Evolutionary conservation across 1,284 basidiomycete genomes (phyloP).

Genomic region (Chalciporus piperatoides): DNA sequence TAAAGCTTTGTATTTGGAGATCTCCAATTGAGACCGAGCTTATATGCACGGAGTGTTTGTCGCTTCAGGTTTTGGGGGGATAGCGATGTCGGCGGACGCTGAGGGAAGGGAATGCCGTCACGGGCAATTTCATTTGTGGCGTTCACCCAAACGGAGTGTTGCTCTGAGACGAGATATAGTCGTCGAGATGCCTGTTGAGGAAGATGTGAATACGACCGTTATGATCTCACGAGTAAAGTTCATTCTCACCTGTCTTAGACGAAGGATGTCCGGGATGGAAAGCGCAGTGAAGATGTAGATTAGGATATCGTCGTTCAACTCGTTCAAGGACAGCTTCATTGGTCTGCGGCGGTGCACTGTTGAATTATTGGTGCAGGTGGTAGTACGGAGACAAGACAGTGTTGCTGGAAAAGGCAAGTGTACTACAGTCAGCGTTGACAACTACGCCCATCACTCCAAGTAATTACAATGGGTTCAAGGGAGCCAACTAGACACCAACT

Average conservation of each 20-base stretch:
- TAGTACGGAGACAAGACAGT: not conserved
- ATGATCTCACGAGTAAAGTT: not conserved
- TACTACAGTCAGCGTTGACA: not conserved
- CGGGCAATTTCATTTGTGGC: slow-evolving; percentile 41
- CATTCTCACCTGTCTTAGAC: slow-evolving; percentile 42
- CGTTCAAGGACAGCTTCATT: slow-evolving; percentile 24
- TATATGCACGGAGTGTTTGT: slow-evolving; percentile 41
- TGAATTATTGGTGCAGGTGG: not conserved
- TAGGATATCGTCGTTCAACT: slow-evolving; percentile 46
- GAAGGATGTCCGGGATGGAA: slow-evolving; percentile 44
- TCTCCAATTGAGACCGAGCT: slow-evolving; percentile 48
- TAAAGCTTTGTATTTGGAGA: slow-evolving; percentile 24
- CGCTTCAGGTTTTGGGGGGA: slow-evolving; percentile 41
- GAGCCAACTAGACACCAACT: slow-evolving; percentile 66
- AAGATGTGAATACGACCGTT: not conserved
- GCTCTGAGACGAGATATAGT: slow-evolving; percentile 40
- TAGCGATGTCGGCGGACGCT: slow-evolving; percentile 30
- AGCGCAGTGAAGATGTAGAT: slow-evolving; percentile 46
- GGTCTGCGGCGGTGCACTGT: not conserved
- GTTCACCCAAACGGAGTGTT: slow-evolving; percentile 54
- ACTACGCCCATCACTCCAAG: not conserved
- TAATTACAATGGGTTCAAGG: slow-evolving; percentile 47
- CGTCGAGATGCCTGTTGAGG: slow-evolving; percentile 45
- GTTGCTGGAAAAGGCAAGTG: slow-evolving; percentile 20
- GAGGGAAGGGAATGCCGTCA: slow-evolving; percentile 47